Base-by-base conservation (phyloP, 805 yeast species). In the Blastobotrys muscicola region DNA sequence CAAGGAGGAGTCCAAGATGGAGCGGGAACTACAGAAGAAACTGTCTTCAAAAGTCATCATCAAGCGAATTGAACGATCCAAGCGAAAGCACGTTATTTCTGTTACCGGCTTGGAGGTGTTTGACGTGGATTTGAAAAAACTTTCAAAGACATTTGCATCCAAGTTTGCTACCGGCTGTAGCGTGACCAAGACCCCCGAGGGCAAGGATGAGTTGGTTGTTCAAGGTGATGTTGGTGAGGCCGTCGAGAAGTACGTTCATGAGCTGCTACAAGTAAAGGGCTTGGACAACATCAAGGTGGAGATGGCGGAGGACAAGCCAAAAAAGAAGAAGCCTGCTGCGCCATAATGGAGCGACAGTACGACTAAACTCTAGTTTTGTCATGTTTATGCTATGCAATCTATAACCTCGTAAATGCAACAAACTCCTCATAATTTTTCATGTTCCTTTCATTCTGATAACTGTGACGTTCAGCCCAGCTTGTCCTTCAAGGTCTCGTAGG, bases 141-240 rank as follows among this genome's bases (percentile, higher is more conserved):
- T 86, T 51, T 84, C 95, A 37, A 90, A 90, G 71, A 80, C 87
- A 0, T 89, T 90, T 64, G 92, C 97, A 0, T 81, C 92, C 31
- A 86, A 84, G 62, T 89, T 90, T 59, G 97, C 97, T 10, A 89
- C 97, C 7, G 97, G 97, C 41, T 90, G 96, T 26, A 79, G 92
- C 15, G 95, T 89, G 10, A 80, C 87, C 3, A 89, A 89, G 65
- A 84, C 78, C 50, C 87, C 79, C 3, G 97, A 89, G 51, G 89
- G 89, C 66, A 85, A 83, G 61, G 96, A 90, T 49, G 97, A 89
- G 59, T 77, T 89, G 45, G 75, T 85, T 46, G 82, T 89, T 47
- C 97, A 89, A 67, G 97, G 97, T 56, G 97, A 90, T 64, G 92
- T 89, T 36, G 82, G 87, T 45, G 96, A 87, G 51, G 95, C 82